Base-by-base conservation (phyloP, 75 land plant species). In the Sequoiadendron giganteum region DNA sequence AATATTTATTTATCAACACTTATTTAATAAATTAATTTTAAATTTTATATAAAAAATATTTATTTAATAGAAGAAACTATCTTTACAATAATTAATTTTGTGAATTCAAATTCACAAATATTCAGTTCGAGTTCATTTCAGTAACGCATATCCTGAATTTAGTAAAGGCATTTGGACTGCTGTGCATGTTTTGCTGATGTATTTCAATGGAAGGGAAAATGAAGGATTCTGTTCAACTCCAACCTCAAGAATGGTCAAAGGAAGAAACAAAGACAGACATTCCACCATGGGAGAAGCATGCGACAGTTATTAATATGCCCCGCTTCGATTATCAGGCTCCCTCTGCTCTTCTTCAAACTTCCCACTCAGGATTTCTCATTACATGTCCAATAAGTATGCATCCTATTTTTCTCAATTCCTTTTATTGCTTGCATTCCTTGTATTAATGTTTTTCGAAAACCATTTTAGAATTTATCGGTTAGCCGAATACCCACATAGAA, bases 261-360 rank as follows among this genome's bases (percentile, higher is more conserved):
- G 89, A 88, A 13, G 88, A 88, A 7, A 76, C 80, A 15, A 87
- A 15, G 18, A 81, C 28, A 48, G 70, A 49, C 2, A 45, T 95
- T 91, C 84, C 47, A 87, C 98, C 98, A 30, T 95, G 98, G 98
- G 98, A 97, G 87, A 97, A 95, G 89, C 97, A 97, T 87, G 88
- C 92, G 5, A 89, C 90, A 0, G 97, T 95, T 34, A 93, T 95
- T 61, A 90, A 90, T 92, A 91, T 97, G 65, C 97, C 97, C 54
- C 95, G 98, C 34, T 97, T 88, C 88, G 92, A 94, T 61, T 97
- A 96, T 92, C 89, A 86, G 15, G 93, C 97, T 5, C 89, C 94
- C 58, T 88, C 93, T 48, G 89, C 95, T 1, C 91, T 96, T 56
- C 94, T 92, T n/a, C 88, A 93, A 38, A 89, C 85, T 86, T 93